A percentile compares a stretch with the other conserved stretches of the same genome.
These are phyloP conservation scores for Saccharum hybrid DNA, from an alignment of 202 grass and related monocot genomes.

Conservation along the genomic window DNA sequence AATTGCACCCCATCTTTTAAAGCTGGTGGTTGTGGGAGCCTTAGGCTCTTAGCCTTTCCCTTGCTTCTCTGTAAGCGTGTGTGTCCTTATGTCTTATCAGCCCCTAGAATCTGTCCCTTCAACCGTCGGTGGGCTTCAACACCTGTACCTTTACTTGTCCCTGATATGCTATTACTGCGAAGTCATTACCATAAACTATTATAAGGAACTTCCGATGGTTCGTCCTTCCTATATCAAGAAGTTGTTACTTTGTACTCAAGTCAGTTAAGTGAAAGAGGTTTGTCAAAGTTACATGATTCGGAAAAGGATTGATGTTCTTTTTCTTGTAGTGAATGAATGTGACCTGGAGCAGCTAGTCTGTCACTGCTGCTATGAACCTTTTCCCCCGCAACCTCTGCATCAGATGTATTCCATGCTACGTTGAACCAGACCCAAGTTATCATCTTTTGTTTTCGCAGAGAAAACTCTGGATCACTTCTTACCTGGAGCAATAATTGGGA, in stretches of 20 bases:
- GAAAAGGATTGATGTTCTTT: slow-evolving; percentile 49
- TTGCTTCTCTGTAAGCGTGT: slow-evolving; percentile 48
- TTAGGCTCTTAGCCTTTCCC: slow-evolving; percentile 30
- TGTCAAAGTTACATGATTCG: slow-evolving; percentile 37
- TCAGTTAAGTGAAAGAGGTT: slow-evolving; percentile 31
- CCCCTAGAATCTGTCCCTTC: slow-evolving; percentile 54
- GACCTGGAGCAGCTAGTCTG: slow-evolving; percentile 49
- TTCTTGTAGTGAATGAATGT: slow-evolving; percentile 38
- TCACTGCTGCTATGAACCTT: slow-evolving; percentile 45
- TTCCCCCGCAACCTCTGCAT: slow-evolving; percentile 18
- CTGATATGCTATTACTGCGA: slow-evolving; percentile 22
- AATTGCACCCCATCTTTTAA: slow-evolving; percentile 61
- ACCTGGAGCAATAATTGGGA: slow-evolving; percentile 43
- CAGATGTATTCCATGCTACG: slow-evolving; percentile 39
- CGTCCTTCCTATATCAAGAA: slow-evolving; percentile 31
- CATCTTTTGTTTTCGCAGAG: slow-evolving; percentile 27
- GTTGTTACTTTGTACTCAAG: slow-evolving; percentile 47
- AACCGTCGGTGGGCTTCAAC: slow-evolving; percentile 53
- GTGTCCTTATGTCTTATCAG: slow-evolving; percentile 40
- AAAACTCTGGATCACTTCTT: slow-evolving; percentile 35
- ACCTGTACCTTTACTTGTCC: slow-evolving; percentile 42
- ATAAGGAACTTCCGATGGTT: slow-evolving; percentile 41
- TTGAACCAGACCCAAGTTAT: neutral
- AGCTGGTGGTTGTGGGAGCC: slow-evolving; percentile 50
- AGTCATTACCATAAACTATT: slow-evolving; percentile 31